Conservation (phyloP, 2,329 filamentous ascomycete species). For the Scedosporium minutisporum region DNA sequence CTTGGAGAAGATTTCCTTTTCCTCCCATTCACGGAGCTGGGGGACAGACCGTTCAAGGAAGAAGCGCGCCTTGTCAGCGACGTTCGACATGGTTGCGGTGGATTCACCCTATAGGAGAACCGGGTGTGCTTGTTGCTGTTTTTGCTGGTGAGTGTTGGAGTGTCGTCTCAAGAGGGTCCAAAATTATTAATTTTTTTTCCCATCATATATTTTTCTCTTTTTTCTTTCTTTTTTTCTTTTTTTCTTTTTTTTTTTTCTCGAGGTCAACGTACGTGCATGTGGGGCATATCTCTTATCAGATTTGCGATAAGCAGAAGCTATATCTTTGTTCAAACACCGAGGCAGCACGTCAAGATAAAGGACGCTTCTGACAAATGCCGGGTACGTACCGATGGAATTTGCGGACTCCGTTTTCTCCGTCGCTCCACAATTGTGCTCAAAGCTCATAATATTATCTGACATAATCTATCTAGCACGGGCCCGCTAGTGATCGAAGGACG, state of each 20-base stretch:
- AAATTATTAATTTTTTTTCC: constrained; percentile 6
- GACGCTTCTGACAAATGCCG: background rate
- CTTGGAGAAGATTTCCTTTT: constrained; percentile 82
- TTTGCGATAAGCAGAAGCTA: background rate
- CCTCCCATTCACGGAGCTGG: constrained; percentile 83
- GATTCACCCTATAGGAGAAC: too few relatives aligned
- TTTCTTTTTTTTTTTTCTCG: constrained; percentile 6
- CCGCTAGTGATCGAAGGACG: background rate
- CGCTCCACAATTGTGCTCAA: background rate
- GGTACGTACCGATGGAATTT: background rate
- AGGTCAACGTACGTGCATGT: constrained; percentile 9
- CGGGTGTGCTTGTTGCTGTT: background rate
- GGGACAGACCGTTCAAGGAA: constrained; percentile 88
- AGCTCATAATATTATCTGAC: background rate
- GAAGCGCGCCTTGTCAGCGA: constrained; percentile 89
- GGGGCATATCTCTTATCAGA: background rate
- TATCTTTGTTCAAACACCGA: too few relatives aligned
- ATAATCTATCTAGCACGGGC: background rate
- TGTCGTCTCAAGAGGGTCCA: constrained; percentile 1
- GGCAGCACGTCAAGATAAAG: background rate
- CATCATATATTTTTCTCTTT: constrained; percentile 4
- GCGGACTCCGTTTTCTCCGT: background rate
- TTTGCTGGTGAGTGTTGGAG: background rate
- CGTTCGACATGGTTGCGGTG: constrained; percentile 55
- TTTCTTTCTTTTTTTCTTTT: constrained; percentile 1